These are phyloP conservation scores for Candida ulmi DNA, from an alignment of 805 yeast genomes.

Conservation along the genomic window DNA sequence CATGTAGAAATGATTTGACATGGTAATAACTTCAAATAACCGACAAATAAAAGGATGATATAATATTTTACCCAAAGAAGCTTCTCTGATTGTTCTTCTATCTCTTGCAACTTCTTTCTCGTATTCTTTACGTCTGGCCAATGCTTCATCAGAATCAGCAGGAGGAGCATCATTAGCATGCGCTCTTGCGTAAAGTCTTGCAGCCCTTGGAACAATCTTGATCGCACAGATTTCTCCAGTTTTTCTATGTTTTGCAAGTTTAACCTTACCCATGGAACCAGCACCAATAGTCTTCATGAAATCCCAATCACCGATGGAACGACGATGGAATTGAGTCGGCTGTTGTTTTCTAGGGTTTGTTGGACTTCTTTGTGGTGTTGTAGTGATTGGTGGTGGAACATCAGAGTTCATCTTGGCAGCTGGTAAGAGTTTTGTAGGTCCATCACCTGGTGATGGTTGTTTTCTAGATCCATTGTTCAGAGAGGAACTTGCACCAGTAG, in stretches of 20 bases:
- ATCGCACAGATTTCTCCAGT: slow-evolving; percentile 86
- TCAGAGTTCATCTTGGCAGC: slow-evolving; percentile 14
- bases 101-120: slow-evolving; percentile 87
- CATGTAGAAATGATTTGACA: slow-evolving; percentile 97
- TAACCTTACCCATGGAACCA: slow-evolving; percentile 99
- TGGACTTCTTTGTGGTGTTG: slow-evolving; percentile 7
- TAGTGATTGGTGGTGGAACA: slow-evolving; percentile 6
- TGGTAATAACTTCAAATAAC: slow-evolving; percentile 87
- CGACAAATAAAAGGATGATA: slow-evolving; percentile 92
- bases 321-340: slow-evolving; percentile 57
- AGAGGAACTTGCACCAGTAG: slow-evolving; percentile 5
- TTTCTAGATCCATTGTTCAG: slow-evolving; percentile 3
- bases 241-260: slow-evolving; percentile 78
- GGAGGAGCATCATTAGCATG: slow-evolving; percentile 69
- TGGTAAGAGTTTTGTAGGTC: slow-evolving; percentile 13
- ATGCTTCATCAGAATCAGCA: slow-evolving; percentile 47
- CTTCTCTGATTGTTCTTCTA: slow-evolving; percentile 89
- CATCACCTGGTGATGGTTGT: not conserved
- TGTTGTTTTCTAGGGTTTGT: slow-evolving; percentile 19
- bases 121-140: slow-evolving; percentile 60
- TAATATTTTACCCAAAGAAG: slow-evolving; percentile 83
- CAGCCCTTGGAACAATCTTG: slow-evolving; percentile 88
- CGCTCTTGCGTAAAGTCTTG: slow-evolving; percentile 65
- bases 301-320: slow-evolving; percentile 95
- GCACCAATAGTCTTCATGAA: slow-evolving; percentile 94